A percentile compares a stretch with the other conserved stretches of the same genome.
Conservation (phyloP, 75 land plant genomes). For the Pinus tabuliformis region DNA sequence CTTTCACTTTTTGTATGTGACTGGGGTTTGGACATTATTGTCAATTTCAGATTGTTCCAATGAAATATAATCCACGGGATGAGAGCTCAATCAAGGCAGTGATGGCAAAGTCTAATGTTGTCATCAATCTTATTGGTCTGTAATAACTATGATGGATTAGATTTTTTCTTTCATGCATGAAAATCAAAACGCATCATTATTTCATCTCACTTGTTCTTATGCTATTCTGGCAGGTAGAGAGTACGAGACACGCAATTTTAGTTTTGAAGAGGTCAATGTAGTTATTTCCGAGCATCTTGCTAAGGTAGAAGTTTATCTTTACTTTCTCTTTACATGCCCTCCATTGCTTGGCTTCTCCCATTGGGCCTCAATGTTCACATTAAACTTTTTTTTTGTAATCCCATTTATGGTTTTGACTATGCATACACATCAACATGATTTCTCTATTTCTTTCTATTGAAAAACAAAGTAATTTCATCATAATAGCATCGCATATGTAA, state of each 20-base stretch:
- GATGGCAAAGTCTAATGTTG: conserved; percentile 97
- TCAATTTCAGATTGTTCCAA: conserved; percentile 84
- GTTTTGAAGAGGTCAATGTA: conserved; percentile 91
- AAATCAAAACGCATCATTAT: not conserved
- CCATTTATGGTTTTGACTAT: too few relatives aligned
- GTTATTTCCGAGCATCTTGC: conserved; percentile 80
- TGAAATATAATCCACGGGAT: conserved; percentile 85
- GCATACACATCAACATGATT: too few relatives aligned
- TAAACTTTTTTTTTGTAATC: too few relatives aligned
- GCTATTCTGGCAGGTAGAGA: conserved; percentile 69
- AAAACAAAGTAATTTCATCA: too few relatives aligned
- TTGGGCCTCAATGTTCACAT: too few relatives aligned
- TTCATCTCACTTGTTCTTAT: not conserved
- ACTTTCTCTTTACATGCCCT: too few relatives aligned
- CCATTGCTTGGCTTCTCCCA: too few relatives aligned
- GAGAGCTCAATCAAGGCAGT: conserved; percentile 87
- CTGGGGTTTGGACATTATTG: too few relatives aligned
- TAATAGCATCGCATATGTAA: too few relatives aligned
- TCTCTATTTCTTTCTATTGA: too few relatives aligned
- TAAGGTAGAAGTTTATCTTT: conserved; percentile 33
- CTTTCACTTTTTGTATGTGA: not conserved
- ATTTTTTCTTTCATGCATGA: not conserved
- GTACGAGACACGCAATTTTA: conserved; percentile 91
- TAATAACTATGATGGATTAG: not conserved
- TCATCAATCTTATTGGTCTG: conserved; percentile 92